Base-by-base conservation (phyloP, 2,329 filamentous ascomycete species). In the Aspergillus ustus region DNA sequence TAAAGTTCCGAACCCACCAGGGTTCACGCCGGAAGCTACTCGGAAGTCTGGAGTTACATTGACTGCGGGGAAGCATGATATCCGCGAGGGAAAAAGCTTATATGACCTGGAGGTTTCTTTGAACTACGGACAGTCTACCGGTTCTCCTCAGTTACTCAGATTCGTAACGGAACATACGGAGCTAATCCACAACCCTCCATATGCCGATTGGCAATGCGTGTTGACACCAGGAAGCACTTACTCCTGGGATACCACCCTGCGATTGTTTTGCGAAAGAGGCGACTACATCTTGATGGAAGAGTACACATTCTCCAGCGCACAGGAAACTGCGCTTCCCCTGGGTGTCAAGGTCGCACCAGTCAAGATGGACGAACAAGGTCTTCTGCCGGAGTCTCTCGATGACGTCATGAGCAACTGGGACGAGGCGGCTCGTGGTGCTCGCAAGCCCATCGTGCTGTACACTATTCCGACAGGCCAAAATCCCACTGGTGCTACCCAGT, bases 131-230 rank as follows among this genome's bases (percentile, higher is more conserved):
- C 93, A 97, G 79, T 89, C 93, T 8, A 88, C 88, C 19, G 95
- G 95, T 19, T 87, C 92, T 11, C 90, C 92, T 3, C 95, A 97
- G 79, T 83, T 99, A 76, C 81, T 97, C 65, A 89, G 95, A 63
- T 98, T 91, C 80, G 84, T 98, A 54, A 96, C 93, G 0, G 95
- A 99, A 81, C 95, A 98, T 78, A 96, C 93, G 0, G 94, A 99
- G 80, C 87, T 98, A 59, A 88, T 97, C 17, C 91, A 92, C 77
- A 84, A 87, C 63, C 93, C 94, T 17, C 92, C 91, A 0, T 98
- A 98, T 74, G 85, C 89, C 19, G 93, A 99, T 80, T 99, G 95
- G 95, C 84, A 87, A 66, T 91, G 91, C 70, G 89, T 88, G 58
- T 84, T 97, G 80, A 93, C 89, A 2, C 86, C 94, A 45, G 95